phyloP scores from a whole-genome alignment of 805 yeast species.

The Kazachstania viticola region DNA sequence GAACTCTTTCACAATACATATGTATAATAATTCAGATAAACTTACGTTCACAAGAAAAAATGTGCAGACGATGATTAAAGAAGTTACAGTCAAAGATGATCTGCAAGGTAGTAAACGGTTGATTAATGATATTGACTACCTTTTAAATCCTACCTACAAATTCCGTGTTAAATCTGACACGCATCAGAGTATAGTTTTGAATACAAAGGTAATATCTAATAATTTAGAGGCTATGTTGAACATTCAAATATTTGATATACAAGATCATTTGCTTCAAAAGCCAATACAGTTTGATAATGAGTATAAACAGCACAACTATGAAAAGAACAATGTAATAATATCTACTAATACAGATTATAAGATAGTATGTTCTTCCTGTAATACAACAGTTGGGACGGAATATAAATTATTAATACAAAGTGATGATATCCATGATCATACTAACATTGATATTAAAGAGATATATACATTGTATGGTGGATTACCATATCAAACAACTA shows the following conservation, averaged over 20 bases:
- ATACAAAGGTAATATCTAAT: constrained; percentile 11
- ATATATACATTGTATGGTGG: constrained; percentile 15
- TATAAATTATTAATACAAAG: constrained; percentile 6
- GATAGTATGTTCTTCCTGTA: constrained; percentile 13
- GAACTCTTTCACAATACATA: constrained; percentile 15
- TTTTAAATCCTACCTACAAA: constrained; percentile 16
- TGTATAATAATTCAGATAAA: constrained; percentile 6
- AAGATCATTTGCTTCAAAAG: constrained; percentile 11
- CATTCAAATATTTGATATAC: constrained; percentile 12
- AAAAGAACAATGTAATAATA: constrained; percentile 7
- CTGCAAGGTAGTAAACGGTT: background rate
- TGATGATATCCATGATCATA: background rate
- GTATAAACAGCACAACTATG: constrained; percentile 7
- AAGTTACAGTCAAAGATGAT: background rate
- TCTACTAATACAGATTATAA: constrained; percentile 13
- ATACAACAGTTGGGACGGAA: background rate
- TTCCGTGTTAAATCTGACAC: constrained; percentile 5
- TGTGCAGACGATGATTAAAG: background rate
- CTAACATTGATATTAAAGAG: constrained; percentile 4
- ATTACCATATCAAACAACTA: constrained; percentile 10
- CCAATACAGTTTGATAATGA: constrained; percentile 13
- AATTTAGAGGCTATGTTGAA: constrained; percentile 7
- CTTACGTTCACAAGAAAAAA: constrained; percentile 5
- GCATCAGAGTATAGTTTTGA: constrained; percentile 5
- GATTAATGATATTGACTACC: constrained; percentile 5